Conservation (phyloP, 495 filamentous ascomycete genomes). For the Niebla homalea region DNA sequence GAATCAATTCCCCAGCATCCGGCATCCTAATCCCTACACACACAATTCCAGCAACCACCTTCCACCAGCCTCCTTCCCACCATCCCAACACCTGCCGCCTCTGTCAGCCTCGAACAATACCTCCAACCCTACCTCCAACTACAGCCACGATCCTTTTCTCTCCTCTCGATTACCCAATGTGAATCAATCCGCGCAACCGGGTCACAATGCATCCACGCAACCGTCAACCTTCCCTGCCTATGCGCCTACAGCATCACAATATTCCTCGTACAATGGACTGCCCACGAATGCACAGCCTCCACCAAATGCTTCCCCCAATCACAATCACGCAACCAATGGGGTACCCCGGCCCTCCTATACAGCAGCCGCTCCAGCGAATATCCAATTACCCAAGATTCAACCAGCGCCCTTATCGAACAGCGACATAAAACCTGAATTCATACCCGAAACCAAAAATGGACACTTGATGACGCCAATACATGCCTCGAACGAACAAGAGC, state of each 20-base stretch:
- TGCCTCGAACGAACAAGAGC: constrained; percentile 21
- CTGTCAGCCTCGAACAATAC: neutral
- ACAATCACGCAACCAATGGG: neutral
- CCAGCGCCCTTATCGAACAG: constrained; percentile 4
- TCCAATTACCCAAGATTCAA: constrained; percentile 6
- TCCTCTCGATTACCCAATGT: neutral
- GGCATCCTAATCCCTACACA: constrained; percentile 1
- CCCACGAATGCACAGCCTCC: neutral
- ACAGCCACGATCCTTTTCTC: neutral
- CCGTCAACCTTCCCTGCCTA: constrained; percentile 3
- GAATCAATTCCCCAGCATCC: constrained; percentile 3
- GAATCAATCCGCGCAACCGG: neutral
- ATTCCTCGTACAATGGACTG: neutral
- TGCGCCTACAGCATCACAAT: constrained; percentile 8
- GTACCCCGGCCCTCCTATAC: constrained; percentile 2
- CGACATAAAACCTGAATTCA: neutral
- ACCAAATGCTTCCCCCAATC: neutral
- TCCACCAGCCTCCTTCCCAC: neutral
- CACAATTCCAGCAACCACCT: constrained; percentile 1
- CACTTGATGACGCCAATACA: neutral
- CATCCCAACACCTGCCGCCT: constrained; percentile 1
- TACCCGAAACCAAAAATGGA: neutral
- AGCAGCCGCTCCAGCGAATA: constrained; percentile 1
- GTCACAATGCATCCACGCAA: neutral
- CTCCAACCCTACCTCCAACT: neutral